These are phyloP conservation scores for Chrysoporthe puriensis DNA, from an alignment of 2,329 filamentous ascomycete genomes.

Conservation along the genomic window DNA sequence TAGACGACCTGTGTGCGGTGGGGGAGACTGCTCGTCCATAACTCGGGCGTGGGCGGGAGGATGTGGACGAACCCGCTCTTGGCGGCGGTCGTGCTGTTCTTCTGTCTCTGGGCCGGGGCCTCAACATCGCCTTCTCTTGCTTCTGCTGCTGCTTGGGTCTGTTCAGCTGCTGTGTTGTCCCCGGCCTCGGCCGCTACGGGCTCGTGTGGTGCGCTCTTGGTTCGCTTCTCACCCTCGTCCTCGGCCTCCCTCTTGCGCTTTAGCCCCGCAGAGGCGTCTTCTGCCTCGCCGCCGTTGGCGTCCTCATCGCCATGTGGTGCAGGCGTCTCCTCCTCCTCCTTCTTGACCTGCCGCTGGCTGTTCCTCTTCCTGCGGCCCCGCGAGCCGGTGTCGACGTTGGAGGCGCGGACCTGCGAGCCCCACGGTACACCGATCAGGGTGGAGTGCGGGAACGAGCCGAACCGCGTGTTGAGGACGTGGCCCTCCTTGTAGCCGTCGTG, in stretches of 20 bases:
- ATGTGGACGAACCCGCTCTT: conserved; percentile 77
- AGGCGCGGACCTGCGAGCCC: conserved; percentile 91
- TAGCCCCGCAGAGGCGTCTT: conserved; percentile 34
- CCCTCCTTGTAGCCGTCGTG: conserved; percentile 76
- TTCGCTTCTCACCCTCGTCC: conserved; percentile 39
- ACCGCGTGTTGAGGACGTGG: conserved; percentile 86
- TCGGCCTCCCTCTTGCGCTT: conserved; percentile 36
- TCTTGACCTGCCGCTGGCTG: conserved; percentile 52
- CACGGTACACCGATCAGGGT: conserved; percentile 79
- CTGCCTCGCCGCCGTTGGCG: conserved; percentile 31
- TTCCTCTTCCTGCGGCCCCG: conserved; percentile 64
- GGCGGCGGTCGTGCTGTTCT: conserved; percentile 48
- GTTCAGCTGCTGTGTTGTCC: conserved; percentile 30
- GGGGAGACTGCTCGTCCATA: conserved; percentile 79
- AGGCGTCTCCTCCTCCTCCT: conserved; percentile 48
- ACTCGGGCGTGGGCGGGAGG: conserved; percentile 77
- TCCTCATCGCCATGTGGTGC: neutral
- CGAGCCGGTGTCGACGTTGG: conserved; percentile 89
- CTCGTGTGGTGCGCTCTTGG: conserved; percentile 26
- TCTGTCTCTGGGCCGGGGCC: conserved; percentile 20
- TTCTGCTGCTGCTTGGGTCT: conserved; percentile 24
- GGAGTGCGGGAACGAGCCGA: conserved; percentile 85
- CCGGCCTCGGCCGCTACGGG: conserved; percentile 20
- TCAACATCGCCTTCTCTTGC: conserved; percentile 8
- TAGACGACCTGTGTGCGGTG: conserved; percentile 88